phyloP scores from a whole-genome alignment of 192 early-diverging fungal species.

The Helicostylum pulchrum region DNA sequence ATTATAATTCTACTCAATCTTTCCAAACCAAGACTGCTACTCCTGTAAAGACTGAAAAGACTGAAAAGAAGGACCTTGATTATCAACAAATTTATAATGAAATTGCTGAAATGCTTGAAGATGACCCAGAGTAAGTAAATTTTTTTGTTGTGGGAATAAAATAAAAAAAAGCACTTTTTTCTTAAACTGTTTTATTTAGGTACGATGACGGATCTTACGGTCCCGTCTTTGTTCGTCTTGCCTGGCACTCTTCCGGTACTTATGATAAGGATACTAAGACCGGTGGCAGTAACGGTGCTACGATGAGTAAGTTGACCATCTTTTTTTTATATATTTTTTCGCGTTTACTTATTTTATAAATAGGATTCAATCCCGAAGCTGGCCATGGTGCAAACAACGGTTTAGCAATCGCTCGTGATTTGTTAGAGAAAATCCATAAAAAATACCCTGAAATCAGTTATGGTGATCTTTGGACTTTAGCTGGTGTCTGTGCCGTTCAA shows the following conservation, averaged over 20 bases:
- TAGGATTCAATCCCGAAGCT: slow-evolving; percentile 60
- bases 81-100: slow-evolving; percentile 74
- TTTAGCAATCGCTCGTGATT: slow-evolving; percentile 65
- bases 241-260: slow-evolving; percentile 85
- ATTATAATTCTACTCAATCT: slow-evolving; percentile 34
- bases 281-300: slow-evolving; percentile 77
- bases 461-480: slow-evolving; percentile 82
- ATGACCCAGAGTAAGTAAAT: slow-evolving; percentile 46
- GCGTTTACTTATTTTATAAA: not conserved
- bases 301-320: slow-evolving; percentile 49
- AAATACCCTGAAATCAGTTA: slow-evolving; percentile 79
- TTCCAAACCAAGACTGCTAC: slow-evolving; percentile 14
- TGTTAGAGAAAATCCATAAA: slow-evolving; percentile 76
- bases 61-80: slow-evolving; percentile 51
- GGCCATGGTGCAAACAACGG: slow-evolving; percentile 77
- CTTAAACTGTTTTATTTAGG: slow-evolving; percentile 1
- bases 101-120: slow-evolving; percentile 72
- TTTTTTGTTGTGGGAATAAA: not conserved
- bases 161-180: slow-evolving; percentile 2
- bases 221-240: slow-evolving; percentile 76
- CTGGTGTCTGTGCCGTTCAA: slow-evolving; percentile 68
- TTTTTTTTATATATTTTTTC: not conserved
- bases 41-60: slow-evolving; percentile 19
- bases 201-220: slow-evolving; percentile 78
- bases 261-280: slow-evolving; percentile 63